phyloP scores from a whole-genome alignment of 2,329 filamentous ascomycete genomes.

The Fusarium burgessii region DNA sequence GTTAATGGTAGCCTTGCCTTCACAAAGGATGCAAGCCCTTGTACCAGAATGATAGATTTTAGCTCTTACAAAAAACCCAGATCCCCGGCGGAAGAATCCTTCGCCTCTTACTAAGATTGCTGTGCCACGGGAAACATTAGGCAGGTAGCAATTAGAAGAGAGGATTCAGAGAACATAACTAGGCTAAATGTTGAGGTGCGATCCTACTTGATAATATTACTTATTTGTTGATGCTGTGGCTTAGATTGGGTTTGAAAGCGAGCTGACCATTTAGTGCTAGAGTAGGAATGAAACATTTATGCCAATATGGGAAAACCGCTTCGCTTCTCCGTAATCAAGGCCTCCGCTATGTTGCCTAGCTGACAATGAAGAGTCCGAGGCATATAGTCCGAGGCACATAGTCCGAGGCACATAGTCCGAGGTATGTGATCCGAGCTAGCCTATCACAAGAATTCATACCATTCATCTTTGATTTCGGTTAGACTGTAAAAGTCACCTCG shows the following conservation, averaged over 20 bases:
- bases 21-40: not conserved
- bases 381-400: slow-evolving; percentile 6
- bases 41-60: not conserved
- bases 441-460: not conserved
- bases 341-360: not conserved
- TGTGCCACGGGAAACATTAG: not conserved
- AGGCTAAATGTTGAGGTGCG: not conserved
- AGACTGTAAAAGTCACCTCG: not conserved
- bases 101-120: not conserved
- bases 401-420: slow-evolving; percentile 18
- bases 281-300: not conserved
- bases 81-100: not conserved
- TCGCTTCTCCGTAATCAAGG: not conserved
- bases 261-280: not conserved
- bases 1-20: not conserved
- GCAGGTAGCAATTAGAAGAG: not conserved
- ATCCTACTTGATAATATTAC: not conserved
- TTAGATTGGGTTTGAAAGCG: not conserved
- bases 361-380: not conserved
- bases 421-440: slow-evolving; percentile 8
- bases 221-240: not conserved
- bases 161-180: not conserved
- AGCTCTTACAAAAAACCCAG: not conserved
- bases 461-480: not conserved
- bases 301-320: not conserved